phyloP scores from a whole-genome alignment of 495 filamentous ascomycete species.

The Aspergillus funiculosus region DNA sequence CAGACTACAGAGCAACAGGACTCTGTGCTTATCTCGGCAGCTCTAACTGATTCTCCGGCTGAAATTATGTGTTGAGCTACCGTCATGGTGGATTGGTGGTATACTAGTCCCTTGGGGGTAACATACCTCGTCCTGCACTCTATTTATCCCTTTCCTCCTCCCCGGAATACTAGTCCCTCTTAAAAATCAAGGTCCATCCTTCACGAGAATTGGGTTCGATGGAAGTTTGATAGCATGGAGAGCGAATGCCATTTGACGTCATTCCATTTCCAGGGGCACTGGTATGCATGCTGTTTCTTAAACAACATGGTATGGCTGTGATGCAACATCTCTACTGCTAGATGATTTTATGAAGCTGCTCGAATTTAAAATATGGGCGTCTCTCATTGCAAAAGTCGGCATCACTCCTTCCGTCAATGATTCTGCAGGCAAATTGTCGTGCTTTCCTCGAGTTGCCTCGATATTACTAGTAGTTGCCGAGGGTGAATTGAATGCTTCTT shows the following conservation, averaged over 20 bases:
- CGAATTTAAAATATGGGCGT: constrained; percentile 1
- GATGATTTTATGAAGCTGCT: background rate
- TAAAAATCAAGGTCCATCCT: too few relatives aligned
- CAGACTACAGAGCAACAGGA: too few relatives aligned
- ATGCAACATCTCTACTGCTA: background rate
- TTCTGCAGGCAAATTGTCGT: too few relatives aligned
- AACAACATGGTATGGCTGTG: constrained; percentile 6
- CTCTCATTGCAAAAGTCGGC: too few relatives aligned
- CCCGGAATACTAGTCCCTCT: background rate
- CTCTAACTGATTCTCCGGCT: too few relatives aligned
- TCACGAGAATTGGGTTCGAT: too few relatives aligned
- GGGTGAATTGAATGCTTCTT: too few relatives aligned
- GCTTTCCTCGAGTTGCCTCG: too few relatives aligned
- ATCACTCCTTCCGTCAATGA: too few relatives aligned
- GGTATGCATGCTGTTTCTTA: constrained; percentile 9
- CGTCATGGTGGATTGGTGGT: background rate
- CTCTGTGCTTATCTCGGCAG: too few relatives aligned
- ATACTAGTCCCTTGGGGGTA: background rate
- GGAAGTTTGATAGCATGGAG: too few relatives aligned
- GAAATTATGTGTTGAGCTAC: background rate
- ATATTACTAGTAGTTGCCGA: too few relatives aligned
- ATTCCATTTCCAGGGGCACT: background rate
- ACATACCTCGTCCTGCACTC: background rate
- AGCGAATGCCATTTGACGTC: constrained; percentile 18
- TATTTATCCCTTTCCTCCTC: background rate